Evolutionary conservation across 768 basidiomycete species (phyloP), one percentile per base, ranked within the genome.

Genomic region (Chlorophyllum brunneum): DNA sequence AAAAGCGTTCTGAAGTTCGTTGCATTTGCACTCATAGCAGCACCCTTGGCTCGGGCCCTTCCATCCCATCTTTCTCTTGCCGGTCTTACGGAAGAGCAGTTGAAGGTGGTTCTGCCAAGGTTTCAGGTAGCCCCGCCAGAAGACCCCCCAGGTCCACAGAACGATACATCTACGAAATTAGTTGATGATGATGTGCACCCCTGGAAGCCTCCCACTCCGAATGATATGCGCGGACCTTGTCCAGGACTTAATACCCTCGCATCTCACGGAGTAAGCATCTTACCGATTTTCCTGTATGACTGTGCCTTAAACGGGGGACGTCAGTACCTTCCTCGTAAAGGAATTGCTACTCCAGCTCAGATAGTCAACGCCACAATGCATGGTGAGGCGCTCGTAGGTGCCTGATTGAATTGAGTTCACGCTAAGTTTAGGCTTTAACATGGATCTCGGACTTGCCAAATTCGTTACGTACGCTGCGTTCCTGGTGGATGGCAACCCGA

Each of bases 201-300:
- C 15, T 59, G 54, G 49, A 51, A n/a, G 27, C 47, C 59, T 9
- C 43, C 42, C 2, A 23, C 22, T 4, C 50, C 49, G 5, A 48
- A 39, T 1, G 60, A 58, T 20, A 51, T 58, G 36, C 51, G 59
- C 9, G 59, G 59, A 9, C 59, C 59, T 15, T 60, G 59, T 27
- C 59, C 59, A n/a, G 59, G 59, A 11, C 42, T 60, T n/a, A 60
- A 60, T 24, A 58, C 57, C 7, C 56, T 60, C 13, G 59, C 59
- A 16, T 49, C 44, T 24, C 59, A 59, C 39, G 59, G 59, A 27
- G 59, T 59, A 43, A 23, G 50, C 51, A n/a, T 22, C 22, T 38
- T 10, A 13, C 13, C 10, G n/a, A 20, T 27, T 18, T 6, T 50
- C n/a, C 9, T 33, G 15, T 5, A 15, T 22, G 36, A 27, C 11